A percentile compares a stretch with the other conserved stretches of the same genome.
phyloP scores from a whole-genome alignment of 2,329 filamentous ascomycete genomes.

The Decorospora gaudefroyi region DNA sequence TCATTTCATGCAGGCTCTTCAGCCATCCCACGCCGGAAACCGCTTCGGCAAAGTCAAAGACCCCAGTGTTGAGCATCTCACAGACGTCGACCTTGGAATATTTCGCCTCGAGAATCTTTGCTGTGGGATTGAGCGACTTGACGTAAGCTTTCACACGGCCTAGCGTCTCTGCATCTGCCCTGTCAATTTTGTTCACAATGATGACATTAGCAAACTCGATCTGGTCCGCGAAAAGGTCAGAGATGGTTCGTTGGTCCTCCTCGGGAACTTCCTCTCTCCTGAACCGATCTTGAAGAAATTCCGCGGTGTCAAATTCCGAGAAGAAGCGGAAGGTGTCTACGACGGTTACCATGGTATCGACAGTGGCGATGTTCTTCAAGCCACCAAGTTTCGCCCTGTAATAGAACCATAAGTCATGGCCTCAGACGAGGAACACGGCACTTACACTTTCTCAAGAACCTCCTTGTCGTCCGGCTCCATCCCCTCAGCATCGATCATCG shows the following conservation, averaged over 20 bases:
- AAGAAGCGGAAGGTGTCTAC: constrained; percentile 75
- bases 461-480: constrained; percentile 52
- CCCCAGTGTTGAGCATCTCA: constrained; percentile 67
- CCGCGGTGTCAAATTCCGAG: constrained; percentile 71
- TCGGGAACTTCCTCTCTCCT: constrained; percentile 59
- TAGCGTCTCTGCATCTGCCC: constrained; percentile 57
- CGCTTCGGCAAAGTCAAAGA: constrained; percentile 68
- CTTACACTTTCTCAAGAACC: constrained; percentile 55
- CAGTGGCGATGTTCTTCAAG: constrained; percentile 65
- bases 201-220: constrained; percentile 78
- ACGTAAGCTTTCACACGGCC: constrained; percentile 59
- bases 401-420: background rate
- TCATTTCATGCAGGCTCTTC: constrained; percentile 70
- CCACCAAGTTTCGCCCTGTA: constrained; percentile 56
- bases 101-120: constrained; percentile 65
- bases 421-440: background rate
- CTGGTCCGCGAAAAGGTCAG: constrained; percentile 75
- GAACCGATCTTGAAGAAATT: constrained; percentile 67
- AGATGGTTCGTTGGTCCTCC: constrained; percentile 74
- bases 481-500: constrained; percentile 52
- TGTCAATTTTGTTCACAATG: constrained; percentile 71
- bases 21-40: constrained; percentile 71
- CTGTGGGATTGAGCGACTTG: constrained; percentile 66
- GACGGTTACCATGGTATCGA: constrained; percentile 74
- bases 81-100: constrained; percentile 64